Evolutionary conservation across 1,139 yeast genomes (phyloP), one percentile per base, ranked within the genome.

Genomic region (Arxiozyma slooffiae): DNA sequence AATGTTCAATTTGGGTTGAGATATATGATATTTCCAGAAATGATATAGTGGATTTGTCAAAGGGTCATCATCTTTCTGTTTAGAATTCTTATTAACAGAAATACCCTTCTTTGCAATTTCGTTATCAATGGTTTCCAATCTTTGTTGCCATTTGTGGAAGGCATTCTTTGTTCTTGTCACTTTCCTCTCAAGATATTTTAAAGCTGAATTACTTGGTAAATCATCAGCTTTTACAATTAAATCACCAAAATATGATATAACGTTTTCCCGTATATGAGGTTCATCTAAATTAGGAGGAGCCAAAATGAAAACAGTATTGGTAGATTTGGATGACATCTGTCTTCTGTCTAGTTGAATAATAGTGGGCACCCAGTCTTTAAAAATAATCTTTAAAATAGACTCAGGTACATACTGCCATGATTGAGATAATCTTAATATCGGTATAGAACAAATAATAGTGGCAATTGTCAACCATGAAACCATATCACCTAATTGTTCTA

Each of bases 401-500:
- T 76, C 73, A 14, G 86, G 78, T 4, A 90, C 87, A 51, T 75
- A 71, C 9, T 84, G 72, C 98, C 98, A 92, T 3, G 89, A 77
- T 55, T 78, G 77, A 26, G 78, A 72, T 48, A 92, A 71, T 56
- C 98, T 76, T 52, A 90, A 70, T 3, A 90, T 76, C 0, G 97
- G 95, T 51, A 85, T 81, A 0, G 96, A 86, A 60, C 96, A 82
- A 2, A 90, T 75, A 1, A 85, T 77, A 1, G 94, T 82, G 1
- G 96, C 89, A 57, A 90, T 82, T 1, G 96, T 96, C 38, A 88
- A 71, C 97, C 97, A 92, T 34, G 95, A 84, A 0, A 90, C 90
- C 92, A 89, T 87, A 63, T 92, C 95, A 48, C 98, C 98, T 26
- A 79, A 72, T 55, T 79, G 80, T 62, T 88, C 95, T 54, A 90